Base-by-base conservation (phyloP, 768 basidiomycete genomes). In the Lactarius hatsudake region DNA sequence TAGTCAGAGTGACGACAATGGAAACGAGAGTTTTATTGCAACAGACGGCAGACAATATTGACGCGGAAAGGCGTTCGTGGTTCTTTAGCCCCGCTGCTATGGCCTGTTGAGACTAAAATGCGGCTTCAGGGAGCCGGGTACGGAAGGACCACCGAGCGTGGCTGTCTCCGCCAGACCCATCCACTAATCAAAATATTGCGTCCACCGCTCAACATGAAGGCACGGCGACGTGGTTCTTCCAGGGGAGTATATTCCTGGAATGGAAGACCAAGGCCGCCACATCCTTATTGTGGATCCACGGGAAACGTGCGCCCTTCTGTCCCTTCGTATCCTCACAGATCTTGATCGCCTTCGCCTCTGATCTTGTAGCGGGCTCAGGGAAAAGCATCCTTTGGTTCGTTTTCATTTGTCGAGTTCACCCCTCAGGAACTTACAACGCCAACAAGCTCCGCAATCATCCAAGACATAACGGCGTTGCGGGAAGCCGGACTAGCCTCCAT, bases 371-470 rank as follows among this genome's bases (percentile, higher is more conserved):
- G 10, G 48, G 48, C 12, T 23, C 48, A 5, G 48, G 48, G 48
- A 51, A 61, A 28, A 61, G 60, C 32, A 23, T 61, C 17, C 28
- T 61, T 20, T 61, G 60, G 60, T 61, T 5, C 8, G 42, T 61
- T 2, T 9, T 30, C n/a, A 26, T 51, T 23, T 6, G 23, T 51
- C n/a, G 12, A 0, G 0, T 2, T 40, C n/a, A n/a, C n/a, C n/a
- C n/a, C n/a, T n/a, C n/a, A n/a, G n/a, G n/a, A n/a, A n/a, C n/a
- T n/a, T n/a, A n/a, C n/a, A n/a, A n/a, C n/a, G n/a, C n/a, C n/a
- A n/a, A n/a, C n/a, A n/a, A n/a, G n/a, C n/a, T n/a, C n/a, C n/a
- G n/a, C n/a, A n/a, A n/a, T n/a, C n/a, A n/a, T n/a, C n/a, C n/a
- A n/a, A n/a, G n/a, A n/a, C n/a, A n/a, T n/a, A n/a, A n/a, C n/a